Percentiles rank a stretch among this genome's conserved stretches.
Conservation (phyloP, 768 basidiomycete species). For the Suillus placidus region DNA sequence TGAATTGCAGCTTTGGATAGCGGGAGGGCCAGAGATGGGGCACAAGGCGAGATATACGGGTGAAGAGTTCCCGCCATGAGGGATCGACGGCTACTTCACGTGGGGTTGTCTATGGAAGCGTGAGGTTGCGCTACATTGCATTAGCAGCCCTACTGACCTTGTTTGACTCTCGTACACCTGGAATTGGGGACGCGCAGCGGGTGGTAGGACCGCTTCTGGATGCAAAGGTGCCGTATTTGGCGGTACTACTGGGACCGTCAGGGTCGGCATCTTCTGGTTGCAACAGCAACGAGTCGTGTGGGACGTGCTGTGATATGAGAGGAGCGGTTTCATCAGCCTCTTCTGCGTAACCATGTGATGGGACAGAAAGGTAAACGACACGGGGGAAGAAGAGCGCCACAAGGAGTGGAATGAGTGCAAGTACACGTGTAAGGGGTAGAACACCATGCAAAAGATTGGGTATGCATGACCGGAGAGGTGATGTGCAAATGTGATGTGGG, state of each 20-base stretch:
- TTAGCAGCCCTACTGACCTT: neutral
- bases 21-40: conserved; percentile 89
- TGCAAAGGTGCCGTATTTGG: conserved; percentile 68
- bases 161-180: conserved; percentile 16
- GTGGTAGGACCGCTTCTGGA: conserved; percentile 46
- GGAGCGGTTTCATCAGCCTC: conserved; percentile 27
- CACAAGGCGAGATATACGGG: conserved; percentile 62
- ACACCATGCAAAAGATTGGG: conserved; percentile 49
- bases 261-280: conserved; percentile 42
- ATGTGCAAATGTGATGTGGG: conserved; percentile 21
- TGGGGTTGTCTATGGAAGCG: conserved; percentile 29
- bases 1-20: conserved; percentile 61
- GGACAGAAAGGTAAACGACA: conserved; percentile 58
- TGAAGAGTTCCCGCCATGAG: conserved; percentile 70
- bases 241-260: conserved; percentile 39
- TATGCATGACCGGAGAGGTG: conserved; percentile 32
- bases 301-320: conserved; percentile 25
- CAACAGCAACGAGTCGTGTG: conserved; percentile 52
- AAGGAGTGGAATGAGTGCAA: conserved; percentile 63
- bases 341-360: conserved; percentile 19
- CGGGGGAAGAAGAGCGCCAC: conserved; percentile 65
- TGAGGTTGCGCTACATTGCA: neutral
- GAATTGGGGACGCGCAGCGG: conserved; percentile 48
- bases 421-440: conserved; percentile 66
- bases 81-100: conserved; percentile 63